Conservation (phyloP, 257 asterid genomes). For the Solanum ahanhuiri region DNA sequence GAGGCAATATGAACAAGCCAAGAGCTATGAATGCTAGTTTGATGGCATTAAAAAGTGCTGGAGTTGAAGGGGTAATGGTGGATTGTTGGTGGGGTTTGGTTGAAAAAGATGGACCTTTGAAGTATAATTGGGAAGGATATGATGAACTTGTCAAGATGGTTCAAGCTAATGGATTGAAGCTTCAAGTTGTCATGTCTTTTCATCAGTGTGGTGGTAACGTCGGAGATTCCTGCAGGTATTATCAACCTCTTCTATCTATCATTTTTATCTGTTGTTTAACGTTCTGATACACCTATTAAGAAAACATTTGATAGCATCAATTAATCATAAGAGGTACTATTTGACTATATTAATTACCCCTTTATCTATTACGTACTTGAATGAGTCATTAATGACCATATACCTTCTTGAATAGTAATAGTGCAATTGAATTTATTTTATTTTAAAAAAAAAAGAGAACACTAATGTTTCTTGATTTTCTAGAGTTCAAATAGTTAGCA, state of each 20-base stretch:
- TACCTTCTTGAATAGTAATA: neutral
- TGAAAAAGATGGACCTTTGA: conserved; percentile 80
- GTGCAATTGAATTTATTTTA: too few species aligned
- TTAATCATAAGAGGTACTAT: neutral
- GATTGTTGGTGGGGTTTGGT: conserved; percentile 97
- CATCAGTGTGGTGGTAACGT: conserved; percentile 95
- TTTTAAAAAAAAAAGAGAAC: too few species aligned
- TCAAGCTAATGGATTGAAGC: conserved; percentile 60
- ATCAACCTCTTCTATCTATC: neutral
- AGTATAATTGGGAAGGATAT: conserved; percentile 90
- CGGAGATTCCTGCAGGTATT: conserved; percentile 87
- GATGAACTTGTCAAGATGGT: conserved; percentile 71
- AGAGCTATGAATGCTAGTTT: conserved; percentile 78
- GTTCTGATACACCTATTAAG: neutral
- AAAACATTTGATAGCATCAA: neutral
- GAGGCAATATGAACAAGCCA: conserved; percentile 58
- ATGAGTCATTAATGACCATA: neutral
- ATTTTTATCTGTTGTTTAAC: neutral
- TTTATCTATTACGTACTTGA: neutral
- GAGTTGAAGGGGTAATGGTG: conserved; percentile 91
- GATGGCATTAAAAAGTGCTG: conserved; percentile 80
- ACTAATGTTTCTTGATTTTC: neutral
- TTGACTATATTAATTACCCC: neutral
- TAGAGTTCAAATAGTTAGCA: neutral
- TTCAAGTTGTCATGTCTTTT: conserved; percentile 89